phyloP scores from a whole-genome alignment of 306 rosid species.

The Styphnolobium japonicum region DNA sequence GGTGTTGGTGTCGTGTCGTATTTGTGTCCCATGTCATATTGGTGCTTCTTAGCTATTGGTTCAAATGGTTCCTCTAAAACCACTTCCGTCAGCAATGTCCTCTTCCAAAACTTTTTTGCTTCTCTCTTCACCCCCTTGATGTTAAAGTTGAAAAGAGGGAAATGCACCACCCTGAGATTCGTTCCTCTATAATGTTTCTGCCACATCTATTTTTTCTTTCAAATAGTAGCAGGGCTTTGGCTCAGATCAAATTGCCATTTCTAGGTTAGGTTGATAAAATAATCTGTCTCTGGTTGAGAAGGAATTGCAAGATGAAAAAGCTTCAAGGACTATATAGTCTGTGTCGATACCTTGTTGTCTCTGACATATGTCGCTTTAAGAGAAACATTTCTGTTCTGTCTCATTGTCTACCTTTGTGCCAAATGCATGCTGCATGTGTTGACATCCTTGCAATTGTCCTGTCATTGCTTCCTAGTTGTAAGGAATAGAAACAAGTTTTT shows the following conservation, averaged over 20 bases:
- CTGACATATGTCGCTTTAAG: background rate
- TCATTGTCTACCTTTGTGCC: background rate
- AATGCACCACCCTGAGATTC: background rate
- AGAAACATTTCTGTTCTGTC: background rate
- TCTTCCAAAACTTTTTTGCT: background rate
- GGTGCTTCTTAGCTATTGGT: no score
- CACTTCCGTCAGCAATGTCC: background rate
- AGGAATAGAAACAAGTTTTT: background rate
- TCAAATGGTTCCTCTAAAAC: background rate
- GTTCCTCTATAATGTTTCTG: no score
- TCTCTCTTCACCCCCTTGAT: background rate
- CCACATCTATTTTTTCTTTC: background rate
- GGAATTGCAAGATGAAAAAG: background rate
- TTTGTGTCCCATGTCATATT: no score
- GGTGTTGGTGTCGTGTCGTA: no score
- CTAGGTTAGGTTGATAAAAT: background rate
- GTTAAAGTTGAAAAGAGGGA: background rate
- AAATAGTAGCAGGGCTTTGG: background rate
- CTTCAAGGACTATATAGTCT: background rate
- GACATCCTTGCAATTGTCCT: background rate
- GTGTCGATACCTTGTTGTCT: background rate
- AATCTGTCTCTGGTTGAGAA: background rate
- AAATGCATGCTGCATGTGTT: background rate
- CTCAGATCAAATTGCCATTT: background rate
- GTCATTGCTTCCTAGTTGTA: conserved; percentile 1